These are phyloP conservation scores for Amauroascus verrucosus DNA, from an alignment of 2,329 filamentous ascomycete species.

Conservation along the genomic window DNA sequence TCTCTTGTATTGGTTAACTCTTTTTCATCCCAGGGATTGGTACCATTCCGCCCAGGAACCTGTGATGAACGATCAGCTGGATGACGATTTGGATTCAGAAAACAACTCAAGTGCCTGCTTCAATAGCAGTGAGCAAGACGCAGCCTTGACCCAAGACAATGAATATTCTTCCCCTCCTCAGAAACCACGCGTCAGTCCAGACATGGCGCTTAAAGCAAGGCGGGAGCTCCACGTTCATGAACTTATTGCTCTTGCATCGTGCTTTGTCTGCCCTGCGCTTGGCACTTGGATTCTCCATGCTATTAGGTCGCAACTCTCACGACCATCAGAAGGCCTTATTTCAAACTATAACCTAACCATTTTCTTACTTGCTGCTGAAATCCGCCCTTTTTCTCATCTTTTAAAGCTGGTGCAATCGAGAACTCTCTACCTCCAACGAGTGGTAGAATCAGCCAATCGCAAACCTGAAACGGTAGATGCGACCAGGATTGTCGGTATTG, in stretches of 20 bases:
- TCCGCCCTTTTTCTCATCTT: conserved; percentile 71
- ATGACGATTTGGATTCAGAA: conserved; percentile 18
- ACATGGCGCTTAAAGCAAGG: conserved; percentile 35
- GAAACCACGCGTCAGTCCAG: conserved; percentile 7
- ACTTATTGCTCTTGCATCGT: conserved; percentile 60
- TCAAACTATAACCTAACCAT: conserved; percentile 90
- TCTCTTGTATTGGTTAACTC: conserved; percentile 3
- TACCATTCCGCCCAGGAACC: conserved; percentile 60
- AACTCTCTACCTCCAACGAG: conserved; percentile 69
- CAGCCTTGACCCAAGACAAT: conserved; percentile 4
- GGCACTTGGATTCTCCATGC: conserved; percentile 77
- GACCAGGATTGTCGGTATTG: conserved; percentile 45
- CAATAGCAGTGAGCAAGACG: background rate
- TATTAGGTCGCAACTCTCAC: conserved; percentile 68
- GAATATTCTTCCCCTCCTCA: conserved; percentile 14
- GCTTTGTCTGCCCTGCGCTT: conserved; percentile 65
- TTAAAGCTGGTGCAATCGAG: conserved; percentile 69
- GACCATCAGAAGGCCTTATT: conserved; percentile 74
- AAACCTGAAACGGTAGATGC: conserved; percentile 26
- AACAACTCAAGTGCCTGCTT: conserved; percentile 22
- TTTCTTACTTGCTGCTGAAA: conserved; percentile 76
- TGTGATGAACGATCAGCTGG: conserved; percentile 43
- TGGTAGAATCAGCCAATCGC: conserved; percentile 39
- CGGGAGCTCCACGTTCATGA: conserved; percentile 65
- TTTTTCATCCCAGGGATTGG: conserved; percentile 56